phyloP scores from a whole-genome alignment of 2,329 filamentous ascomycete species.

The Aspergillus clavatus region DNA sequence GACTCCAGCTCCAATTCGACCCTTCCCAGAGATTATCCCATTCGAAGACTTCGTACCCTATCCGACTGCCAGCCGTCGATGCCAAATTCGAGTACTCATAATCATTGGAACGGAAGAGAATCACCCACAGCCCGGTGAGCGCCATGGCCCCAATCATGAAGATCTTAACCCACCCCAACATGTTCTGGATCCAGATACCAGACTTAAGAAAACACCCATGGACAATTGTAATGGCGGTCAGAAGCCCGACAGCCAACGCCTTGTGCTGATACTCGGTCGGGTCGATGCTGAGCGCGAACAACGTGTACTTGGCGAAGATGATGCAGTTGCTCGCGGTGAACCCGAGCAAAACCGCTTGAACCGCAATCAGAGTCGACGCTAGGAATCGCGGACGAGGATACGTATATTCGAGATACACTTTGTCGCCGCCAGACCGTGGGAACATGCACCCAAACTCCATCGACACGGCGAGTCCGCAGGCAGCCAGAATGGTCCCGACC shows the following conservation, averaged over 20 bases:
- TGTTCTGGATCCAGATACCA: slow-evolving; percentile 57
- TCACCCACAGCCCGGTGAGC: slow-evolving; percentile 55
- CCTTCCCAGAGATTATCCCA: slow-evolving; percentile 59
- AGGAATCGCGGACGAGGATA: slow-evolving; percentile 61
- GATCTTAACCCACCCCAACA: slow-evolving; percentile 61
- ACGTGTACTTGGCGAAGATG: slow-evolving; percentile 61
- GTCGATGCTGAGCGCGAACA: slow-evolving; percentile 54
- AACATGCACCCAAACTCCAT: slow-evolving; percentile 69
- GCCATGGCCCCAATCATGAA: slow-evolving; percentile 58
- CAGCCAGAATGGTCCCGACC: slow-evolving; percentile 57
- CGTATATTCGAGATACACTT: slow-evolving; percentile 67
- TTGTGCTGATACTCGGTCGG: slow-evolving; percentile 52
- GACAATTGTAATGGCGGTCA: slow-evolving; percentile 54
- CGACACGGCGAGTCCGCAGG: slow-evolving; percentile 56
- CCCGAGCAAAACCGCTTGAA: slow-evolving; percentile 59
- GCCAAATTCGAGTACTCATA: slow-evolving; percentile 4
- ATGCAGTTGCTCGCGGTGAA: slow-evolving; percentile 68
- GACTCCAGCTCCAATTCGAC: slow-evolving; percentile 65
- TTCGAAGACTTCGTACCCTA: slow-evolving; percentile 10
- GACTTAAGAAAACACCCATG: slow-evolving; percentile 56
- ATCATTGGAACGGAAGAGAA: slow-evolving; percentile 43
- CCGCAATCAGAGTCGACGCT: slow-evolving; percentile 59
- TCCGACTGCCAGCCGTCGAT: neutral
- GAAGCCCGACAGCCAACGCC: slow-evolving; percentile 51
- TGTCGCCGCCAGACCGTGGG: slow-evolving; percentile 62